Evolutionary conservation across 164 flowering plant genomes (phyloP), one percentile per base, ranked within the genome.

Genomic region (Kalanchoe fedtschenkoi): DNA sequence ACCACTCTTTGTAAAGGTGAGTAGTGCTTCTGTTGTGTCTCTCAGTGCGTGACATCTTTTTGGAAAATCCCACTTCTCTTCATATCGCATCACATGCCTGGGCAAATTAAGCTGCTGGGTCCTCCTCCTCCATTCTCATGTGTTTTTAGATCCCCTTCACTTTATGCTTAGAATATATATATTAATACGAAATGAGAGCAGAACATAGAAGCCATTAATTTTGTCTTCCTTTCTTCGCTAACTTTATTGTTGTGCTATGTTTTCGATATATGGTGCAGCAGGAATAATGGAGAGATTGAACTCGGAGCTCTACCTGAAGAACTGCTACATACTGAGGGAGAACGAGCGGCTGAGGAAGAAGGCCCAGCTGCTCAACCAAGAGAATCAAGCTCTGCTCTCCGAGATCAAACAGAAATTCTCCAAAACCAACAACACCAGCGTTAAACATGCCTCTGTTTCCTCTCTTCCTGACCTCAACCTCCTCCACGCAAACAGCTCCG

Each of bases 261-360:
- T n/a, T n/a, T n/a, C n/a, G n/a, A n/a, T n/a, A n/a, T n/a, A n/a
- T n/a, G n/a, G n/a, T n/a, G n/a, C n/a, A n/a, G n/a, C 22, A 47
- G 32, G 21, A 34, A 44, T 44, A 15, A 80, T 84, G 89, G 89
- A 84, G 54, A 76, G 77, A 71, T 47, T 74, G 44, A 85, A 85
- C 71, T 69, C 81, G 39, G 66, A 82, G 71, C 71, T 83, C 60
- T 78, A 75, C 67, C 30, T 73, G 76, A 76, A 83, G 69, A 83
- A 78, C 78, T 81, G 73, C 54, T 69, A 76, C 67, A 80, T 83
- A 22, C 76, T 81, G 57, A 67, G 75, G 58, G 85, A 81, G 69
- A 81, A 85, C 69, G 82, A 83, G 64, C 74, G 65, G 78, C 77
- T 81, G 30, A 74, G 82, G 74, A 81, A 71, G 78, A 79, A 76